A percentile compares a stretch with the other conserved stretches of the same genome.
Evolutionary conservation across 306 rosid species (phyloP).

Genomic region (Trichosanthes truncata): DNA sequence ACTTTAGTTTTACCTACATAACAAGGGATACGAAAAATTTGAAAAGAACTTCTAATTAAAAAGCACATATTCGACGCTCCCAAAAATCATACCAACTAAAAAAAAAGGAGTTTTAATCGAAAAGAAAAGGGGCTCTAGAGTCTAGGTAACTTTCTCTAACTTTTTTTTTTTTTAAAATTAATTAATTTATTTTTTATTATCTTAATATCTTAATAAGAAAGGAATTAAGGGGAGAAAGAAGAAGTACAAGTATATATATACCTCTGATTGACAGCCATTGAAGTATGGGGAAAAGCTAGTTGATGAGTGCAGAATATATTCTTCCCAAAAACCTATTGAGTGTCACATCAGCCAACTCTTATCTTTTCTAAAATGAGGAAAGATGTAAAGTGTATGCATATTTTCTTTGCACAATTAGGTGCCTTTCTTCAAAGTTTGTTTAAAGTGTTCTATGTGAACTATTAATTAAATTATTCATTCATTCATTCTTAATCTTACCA

Average conservation of each 20-base stretch:
- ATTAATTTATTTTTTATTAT: not conserved
- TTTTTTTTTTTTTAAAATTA: no score
- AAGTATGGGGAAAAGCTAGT: not conserved
- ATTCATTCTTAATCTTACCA: not conserved
- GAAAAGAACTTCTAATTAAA: not conserved
- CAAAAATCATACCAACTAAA: not conserved
- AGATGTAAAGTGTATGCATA: not conserved
- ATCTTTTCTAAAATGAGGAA: not conserved
- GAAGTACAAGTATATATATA: not conserved
- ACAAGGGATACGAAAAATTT: no score
- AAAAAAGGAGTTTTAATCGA: not conserved
- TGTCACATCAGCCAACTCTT: not conserved
- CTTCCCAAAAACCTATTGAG: not conserved
- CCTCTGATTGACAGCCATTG: not conserved
- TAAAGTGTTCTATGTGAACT: not conserved
- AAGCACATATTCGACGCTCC: not conserved
- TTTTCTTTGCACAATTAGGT: not conserved
- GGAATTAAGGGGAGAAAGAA: not conserved
- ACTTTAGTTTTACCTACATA: no score
- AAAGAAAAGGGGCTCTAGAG: not conserved
- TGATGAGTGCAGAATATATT: slow-evolving; percentile 3
- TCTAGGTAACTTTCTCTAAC: no score
- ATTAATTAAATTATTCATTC: not conserved
- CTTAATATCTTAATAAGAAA: not conserved
- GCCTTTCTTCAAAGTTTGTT: not conserved